Base-by-base conservation (phyloP, 306 rosid species). In the Rubus idaeus region DNA sequence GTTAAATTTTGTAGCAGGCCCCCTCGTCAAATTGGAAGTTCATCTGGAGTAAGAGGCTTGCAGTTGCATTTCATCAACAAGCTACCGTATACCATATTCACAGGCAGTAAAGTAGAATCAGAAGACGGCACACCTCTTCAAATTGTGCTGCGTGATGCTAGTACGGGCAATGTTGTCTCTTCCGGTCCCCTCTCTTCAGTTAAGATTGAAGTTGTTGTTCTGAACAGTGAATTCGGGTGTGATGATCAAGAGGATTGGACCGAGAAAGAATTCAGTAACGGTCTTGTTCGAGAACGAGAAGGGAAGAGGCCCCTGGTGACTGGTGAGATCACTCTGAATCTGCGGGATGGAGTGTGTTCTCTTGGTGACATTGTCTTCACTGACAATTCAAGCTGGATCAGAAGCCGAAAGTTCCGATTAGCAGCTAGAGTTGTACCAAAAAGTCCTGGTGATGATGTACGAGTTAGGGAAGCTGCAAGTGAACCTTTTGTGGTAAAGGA, bases 361-460 rank as follows among this genome's bases (percentile, higher is more conserved):
- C 64, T 89, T 2, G 9, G 58, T 47, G 50, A 84, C 6, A 10
- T 75, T 18, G 1, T 10, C 68, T 79, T 92, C 17, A 87, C 84
- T 3, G 97, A 92, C 74, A 92, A 90, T 53, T 92, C 97, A 0
- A 80, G 90, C 63, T 92, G 97, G 97, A 55, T 69, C 6, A 83
- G 87, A 75, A 49, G 83, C 76, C 17, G 87, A 18, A 89, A 1
- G 77, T 90, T 90, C 73, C 78, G 91, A 68, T 55, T 92, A 63
- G 97, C 91, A 77, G 93, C 80, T 71, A 86, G 57, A 80, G 82
- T 50, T 44, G 81, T 67, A 55, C 37, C 63, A 3, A 58, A 79
- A 52, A 12, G 68, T 35, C 58, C 8, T 44, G 40, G 49, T 17
- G 68, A 4, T 9, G 85, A 75, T 53, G 81, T 71, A 44, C 50